Evolutionary conservation across 495 filamentous ascomycete genomes (phyloP).

Genomic region (Clohesyomyces aquaticus): DNA sequence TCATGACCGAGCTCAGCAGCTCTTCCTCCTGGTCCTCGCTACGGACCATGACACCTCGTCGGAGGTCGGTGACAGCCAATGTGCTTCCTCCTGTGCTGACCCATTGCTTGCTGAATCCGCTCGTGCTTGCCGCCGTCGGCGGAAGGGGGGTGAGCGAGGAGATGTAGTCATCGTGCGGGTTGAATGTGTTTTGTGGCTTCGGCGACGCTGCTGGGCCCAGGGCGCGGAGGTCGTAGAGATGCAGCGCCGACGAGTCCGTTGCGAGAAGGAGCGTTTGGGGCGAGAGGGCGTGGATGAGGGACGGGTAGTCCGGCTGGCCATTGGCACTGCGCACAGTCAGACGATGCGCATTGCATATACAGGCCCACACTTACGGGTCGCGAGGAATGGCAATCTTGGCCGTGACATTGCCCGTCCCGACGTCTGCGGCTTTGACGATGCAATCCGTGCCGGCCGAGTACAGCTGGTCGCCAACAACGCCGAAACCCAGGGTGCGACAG

Average conservation of each 20-base stretch:
- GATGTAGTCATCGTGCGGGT: conserved; percentile 90
- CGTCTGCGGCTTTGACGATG: conserved; percentile 81
- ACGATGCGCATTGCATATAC: not conserved
- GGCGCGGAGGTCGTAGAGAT: conserved; percentile 86
- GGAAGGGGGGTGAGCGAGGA: conserved; percentile 86
- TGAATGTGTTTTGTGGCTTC: conserved; percentile 74
- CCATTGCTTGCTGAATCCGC: conserved; percentile 89
- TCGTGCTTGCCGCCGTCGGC: conserved; percentile 72
- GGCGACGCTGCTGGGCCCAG: conserved; percentile 54
- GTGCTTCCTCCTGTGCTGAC: conserved; percentile 89
- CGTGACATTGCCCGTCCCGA: conserved; percentile 76
- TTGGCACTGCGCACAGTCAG: conserved; percentile 22
- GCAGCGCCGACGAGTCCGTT: conserved; percentile 84
- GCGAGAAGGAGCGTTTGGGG: conserved; percentile 87
- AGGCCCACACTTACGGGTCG: conserved; percentile 40
- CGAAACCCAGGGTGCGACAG: conserved; percentile 78
- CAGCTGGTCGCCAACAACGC: conserved; percentile 71
- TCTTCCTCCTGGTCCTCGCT: conserved; percentile 96
- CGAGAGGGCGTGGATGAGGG: conserved; percentile 76
- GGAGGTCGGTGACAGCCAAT: conserved; percentile 83
- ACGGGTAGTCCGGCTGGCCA: conserved; percentile 65
- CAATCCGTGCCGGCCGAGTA: conserved; percentile 92
- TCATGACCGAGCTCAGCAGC: conserved; percentile 74
- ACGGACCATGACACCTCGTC: conserved; percentile 76
- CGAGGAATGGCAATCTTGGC: conserved; percentile 72